Evolutionary conservation across 148 eudicot genomes (phyloP).

Genomic region (Silene latifolia): DNA sequence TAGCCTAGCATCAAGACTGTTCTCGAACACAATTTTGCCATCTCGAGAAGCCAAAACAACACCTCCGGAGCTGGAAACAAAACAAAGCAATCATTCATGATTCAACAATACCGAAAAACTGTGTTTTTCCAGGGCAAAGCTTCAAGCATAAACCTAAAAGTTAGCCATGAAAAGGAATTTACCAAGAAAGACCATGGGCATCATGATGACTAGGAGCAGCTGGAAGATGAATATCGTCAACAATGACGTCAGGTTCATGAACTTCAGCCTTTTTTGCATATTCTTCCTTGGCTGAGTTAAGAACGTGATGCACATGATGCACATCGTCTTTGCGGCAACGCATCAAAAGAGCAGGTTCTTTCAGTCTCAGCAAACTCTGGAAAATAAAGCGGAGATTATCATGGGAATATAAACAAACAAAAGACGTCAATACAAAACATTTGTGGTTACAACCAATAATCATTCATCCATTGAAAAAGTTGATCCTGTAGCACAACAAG

Average conservation of each 20-base stretch:
- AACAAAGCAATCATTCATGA: background rate
- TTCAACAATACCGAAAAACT: background rate
- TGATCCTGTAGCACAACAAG: background rate
- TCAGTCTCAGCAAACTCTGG: constrained; percentile 86
- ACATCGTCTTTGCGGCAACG: constrained; percentile 79
- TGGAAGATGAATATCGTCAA: constrained; percentile 80
- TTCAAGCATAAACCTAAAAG: background rate
- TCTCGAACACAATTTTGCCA: constrained; percentile 93
- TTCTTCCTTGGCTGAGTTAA: constrained; percentile 61
- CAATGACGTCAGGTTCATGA: constrained; percentile 64
- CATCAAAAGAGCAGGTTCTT: constrained; percentile 85
- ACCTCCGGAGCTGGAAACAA: constrained; percentile 80
- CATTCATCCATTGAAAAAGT: background rate
- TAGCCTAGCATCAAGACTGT: constrained; percentile 92
- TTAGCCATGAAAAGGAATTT: constrained; percentile 7
- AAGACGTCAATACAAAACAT: background rate
- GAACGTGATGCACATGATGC: constrained; percentile 46
- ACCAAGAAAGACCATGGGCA: constrained; percentile 72
- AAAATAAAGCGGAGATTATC: background rate
- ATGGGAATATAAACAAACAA: background rate
- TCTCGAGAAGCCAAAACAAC: constrained; percentile 95
- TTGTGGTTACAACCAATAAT: background rate
- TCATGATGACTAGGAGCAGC: constrained; percentile 59
- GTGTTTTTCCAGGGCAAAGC: background rate
- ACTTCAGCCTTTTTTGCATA: constrained; percentile 72